phyloP scores from a whole-genome alignment of 352 stramenopile species.

The Phytophthora pluvialis region DNA sequence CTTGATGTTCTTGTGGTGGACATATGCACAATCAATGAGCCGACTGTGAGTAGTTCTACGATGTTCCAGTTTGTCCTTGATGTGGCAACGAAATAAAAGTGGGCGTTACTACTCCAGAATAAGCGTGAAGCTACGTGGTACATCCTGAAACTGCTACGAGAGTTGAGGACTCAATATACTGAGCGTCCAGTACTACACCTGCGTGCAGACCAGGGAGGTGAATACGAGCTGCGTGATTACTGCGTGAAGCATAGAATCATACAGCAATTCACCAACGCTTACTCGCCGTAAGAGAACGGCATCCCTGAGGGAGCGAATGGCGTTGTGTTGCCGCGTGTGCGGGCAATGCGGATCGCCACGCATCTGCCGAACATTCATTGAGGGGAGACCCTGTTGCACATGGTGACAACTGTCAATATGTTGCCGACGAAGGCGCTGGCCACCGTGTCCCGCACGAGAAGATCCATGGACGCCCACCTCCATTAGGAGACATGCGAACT shows the following conservation, averaged over 20 bases:
- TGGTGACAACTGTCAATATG: neutral
- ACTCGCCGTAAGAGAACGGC: neutral
- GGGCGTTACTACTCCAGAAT: slow-evolving; percentile 6
- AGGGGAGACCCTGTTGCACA: neutral
- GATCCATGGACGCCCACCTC: neutral
- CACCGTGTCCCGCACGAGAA: neutral
- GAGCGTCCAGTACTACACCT: neutral
- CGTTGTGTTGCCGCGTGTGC: neutral
- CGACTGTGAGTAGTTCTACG: neutral
- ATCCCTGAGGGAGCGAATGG: neutral
- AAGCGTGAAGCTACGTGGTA: slow-evolving; percentile 16
- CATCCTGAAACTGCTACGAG: slow-evolving; percentile 2
- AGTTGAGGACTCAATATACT: slow-evolving; percentile 16
- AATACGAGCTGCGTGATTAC: neutral
- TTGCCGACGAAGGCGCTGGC: neutral
- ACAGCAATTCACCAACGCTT: neutral
- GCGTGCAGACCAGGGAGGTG: neutral
- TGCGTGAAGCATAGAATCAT: neutral
- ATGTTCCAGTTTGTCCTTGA: slow-evolving; percentile 19
- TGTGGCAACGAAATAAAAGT: slow-evolving; percentile 21
- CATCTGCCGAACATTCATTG: neutral
- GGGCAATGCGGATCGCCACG: neutral
- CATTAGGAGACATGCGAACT: neutral
- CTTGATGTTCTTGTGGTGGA: slow-evolving; percentile 6
- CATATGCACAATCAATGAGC: slow-evolving; percentile 12